A percentile compares a stretch with the other conserved stretches of the same genome.
phyloP scores from a whole-genome alignment of 768 basidiomycete species.

The Amanita polypyramis region DNA sequence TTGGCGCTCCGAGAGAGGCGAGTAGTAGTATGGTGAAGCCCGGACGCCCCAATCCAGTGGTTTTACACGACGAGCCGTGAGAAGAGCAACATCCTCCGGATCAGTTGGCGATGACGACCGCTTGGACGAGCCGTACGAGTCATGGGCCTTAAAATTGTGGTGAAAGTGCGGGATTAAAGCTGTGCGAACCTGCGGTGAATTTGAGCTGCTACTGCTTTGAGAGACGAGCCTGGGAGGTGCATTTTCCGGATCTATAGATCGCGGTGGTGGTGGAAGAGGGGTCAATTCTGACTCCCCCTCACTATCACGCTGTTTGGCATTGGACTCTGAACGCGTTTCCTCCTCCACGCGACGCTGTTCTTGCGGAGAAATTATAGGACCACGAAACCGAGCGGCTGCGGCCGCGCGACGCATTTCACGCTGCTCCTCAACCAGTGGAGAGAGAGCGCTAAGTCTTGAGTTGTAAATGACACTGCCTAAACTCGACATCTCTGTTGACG shows the following conservation, averaged over 20 bases:
- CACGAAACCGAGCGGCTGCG: slow-evolving; percentile 21
- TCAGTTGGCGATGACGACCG: slow-evolving; percentile 24
- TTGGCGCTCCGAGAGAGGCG: slow-evolving; percentile 9
- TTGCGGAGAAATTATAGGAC: slow-evolving; percentile 24
- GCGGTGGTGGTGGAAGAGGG: slow-evolving; percentile 23
- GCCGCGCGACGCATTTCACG: slow-evolving; percentile 1
- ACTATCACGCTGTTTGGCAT: slow-evolving; percentile 15
- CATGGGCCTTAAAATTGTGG: slow-evolving; percentile 9
- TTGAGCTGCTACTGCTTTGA: not conserved
- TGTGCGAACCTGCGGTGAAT: slow-evolving; percentile 1
- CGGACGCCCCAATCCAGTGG: slow-evolving; percentile 27
- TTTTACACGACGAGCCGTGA: slow-evolving; percentile 41
- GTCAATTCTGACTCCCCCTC: slow-evolving; percentile 22
- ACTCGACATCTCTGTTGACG: slow-evolving; percentile 8
- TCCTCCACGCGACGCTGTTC: slow-evolving; percentile 28
- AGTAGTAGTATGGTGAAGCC: slow-evolving; percentile 13
- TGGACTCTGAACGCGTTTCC: slow-evolving; percentile 21
- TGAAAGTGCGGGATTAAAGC: slow-evolving; percentile 10
- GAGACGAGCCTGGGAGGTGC: slow-evolving; percentile 9
- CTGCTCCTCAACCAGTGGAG: slow-evolving; percentile 19
- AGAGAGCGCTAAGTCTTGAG: slow-evolving; percentile 27
- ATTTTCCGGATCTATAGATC: slow-evolving; percentile 22
- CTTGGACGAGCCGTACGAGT: slow-evolving; percentile 16
- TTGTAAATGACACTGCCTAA: slow-evolving; percentile 23
- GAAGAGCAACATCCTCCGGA: slow-evolving; percentile 35